Evolutionary conservation across 2,329 filamentous ascomycete species (phyloP), one percentile per base, ranked within the genome.

Genomic region (Penicillium sclerotigenum): DNA sequence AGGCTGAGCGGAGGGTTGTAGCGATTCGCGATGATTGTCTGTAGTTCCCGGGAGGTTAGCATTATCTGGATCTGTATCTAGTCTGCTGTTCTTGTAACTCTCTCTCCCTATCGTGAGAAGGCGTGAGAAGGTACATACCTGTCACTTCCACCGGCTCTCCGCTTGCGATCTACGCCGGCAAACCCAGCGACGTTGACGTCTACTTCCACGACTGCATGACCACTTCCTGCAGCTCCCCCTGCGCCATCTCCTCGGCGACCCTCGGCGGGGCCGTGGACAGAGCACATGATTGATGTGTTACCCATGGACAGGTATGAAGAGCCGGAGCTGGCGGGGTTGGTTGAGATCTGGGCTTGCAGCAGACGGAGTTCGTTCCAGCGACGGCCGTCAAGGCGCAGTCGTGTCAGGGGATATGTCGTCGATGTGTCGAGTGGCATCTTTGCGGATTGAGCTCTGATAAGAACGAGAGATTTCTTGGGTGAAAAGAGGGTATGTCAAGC

Each of bases 281-380:
- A 91, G 76, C 93, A 97, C 76, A 97, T 90, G 65, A 99, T 88
- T 72, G 96, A 94, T 22, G 94, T 99, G 77, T 97, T 96, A 67
- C 94, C 94, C 87, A 96, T 96, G 72, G 96, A 91, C 57, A 97
- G 85, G 75, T 96, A 96, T 59, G 88, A 90, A 42, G 90, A 96
- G 34, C 94, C 94, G 67, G 97, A 94, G 53, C 92, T 91, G 47
- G 92, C 88, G 58, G 92, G 88, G 75, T 97, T 94, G 1, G 91
- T 97, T 59, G 88, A 89, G 70, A 99, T 91, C 75, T 95, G 90
- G 46, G 89, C 93, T 70, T 91, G 86, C 48, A 96, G 83, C 8
- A 90, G 87, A 28, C 94, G 91, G 37, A 99, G 84, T 75, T 99
- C 94, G 78, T 99, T 97, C 94, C 94, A 99, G 66, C 94, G 87